Conservation (phyloP, 2,329 filamentous ascomycete genomes). For the Cordyceps sp. region DNA sequence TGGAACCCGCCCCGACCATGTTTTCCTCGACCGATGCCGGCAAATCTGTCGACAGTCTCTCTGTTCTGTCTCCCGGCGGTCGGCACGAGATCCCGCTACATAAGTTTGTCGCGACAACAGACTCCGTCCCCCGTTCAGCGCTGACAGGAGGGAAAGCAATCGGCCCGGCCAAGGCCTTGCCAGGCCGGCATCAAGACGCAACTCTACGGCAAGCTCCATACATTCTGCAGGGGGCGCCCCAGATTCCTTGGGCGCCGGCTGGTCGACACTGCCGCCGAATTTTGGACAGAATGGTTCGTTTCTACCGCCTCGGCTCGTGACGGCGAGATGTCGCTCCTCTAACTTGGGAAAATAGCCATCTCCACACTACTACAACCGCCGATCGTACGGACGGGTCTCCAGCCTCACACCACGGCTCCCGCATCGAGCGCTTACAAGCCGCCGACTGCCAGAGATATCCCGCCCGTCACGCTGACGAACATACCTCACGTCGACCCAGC, state of each 20-base stretch:
- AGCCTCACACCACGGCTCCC: conserved; percentile 60
- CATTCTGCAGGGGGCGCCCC: conserved; percentile 74
- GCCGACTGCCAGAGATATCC: conserved; percentile 78
- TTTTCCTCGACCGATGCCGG: conserved; percentile 39
- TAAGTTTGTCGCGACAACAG: conserved; percentile 23
- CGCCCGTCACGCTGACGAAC: conserved; percentile 80
- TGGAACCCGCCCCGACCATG: conserved; percentile 37
- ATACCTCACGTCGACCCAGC: conserved; percentile 65
- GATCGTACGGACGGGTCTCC: conserved; percentile 73
- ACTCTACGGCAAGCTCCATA: conserved; percentile 75
- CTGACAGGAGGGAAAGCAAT: conserved; percentile 12
- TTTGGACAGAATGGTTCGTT: conserved; percentile 64
- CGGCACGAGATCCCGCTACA: conserved; percentile 42
- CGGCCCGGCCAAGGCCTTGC: conserved; percentile 28
- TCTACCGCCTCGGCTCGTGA: not conserved
- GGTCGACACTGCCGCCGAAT: conserved; percentile 44
- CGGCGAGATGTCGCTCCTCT: not conserved
- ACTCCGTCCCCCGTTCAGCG: not conserved
- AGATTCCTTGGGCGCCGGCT: conserved; percentile 46
- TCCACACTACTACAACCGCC: conserved; percentile 85
- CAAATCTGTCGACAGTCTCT: conserved; percentile 50
- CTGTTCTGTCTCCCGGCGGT: conserved; percentile 31
- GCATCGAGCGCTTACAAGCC: conserved; percentile 59
- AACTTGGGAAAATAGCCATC: conserved; percentile 48
- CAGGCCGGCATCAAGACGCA: conserved; percentile 43